Percentiles rank a stretch among this genome's conserved stretches.
These are phyloP conservation scores for Biscogniauxia marginata DNA, from an alignment of 2,329 filamentous ascomycete genomes.

Conservation along the genomic window DNA sequence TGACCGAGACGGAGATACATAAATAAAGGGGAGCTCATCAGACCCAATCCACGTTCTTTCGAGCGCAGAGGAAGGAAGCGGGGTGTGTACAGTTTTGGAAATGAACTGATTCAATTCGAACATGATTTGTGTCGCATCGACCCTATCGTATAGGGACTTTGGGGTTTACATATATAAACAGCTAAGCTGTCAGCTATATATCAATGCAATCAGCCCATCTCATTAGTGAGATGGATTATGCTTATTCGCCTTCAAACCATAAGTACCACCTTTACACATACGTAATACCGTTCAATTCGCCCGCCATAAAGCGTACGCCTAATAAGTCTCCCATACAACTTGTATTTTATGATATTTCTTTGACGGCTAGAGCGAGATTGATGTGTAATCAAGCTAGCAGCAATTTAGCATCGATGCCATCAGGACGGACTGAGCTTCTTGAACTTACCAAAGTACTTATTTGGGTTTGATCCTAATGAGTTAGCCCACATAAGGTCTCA, in stretches of 20 bases:
- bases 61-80: conserved; percentile 26
- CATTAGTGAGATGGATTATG: conserved; percentile 26
- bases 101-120: conserved; percentile 26
- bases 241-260: conserved; percentile 25
- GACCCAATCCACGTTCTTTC: conserved; percentile 34
- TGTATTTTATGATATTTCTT: not conserved
- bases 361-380: not conserved
- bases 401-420: not conserved
- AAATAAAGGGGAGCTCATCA: conserved; percentile 32
- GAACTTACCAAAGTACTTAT: not conserved
- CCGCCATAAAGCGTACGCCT: not conserved
- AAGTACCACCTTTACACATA: not conserved
- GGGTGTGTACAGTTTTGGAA: conserved; percentile 14
- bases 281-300: not conserved
- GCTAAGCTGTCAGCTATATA: conserved; percentile 17
- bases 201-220: conserved; percentile 33
- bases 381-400: not conserved
- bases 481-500: too few species aligned
- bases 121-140: conserved; percentile 10
- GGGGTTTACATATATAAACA: conserved; percentile 11
- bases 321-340: not conserved
- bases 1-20: conserved; percentile 6
- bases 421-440: not conserved
- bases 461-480: not conserved
- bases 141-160: conserved; percentile 3